phyloP scores from a whole-genome alignment of 2,329 filamentous ascomycete species.

The Sordariomycetes sp. region DNA sequence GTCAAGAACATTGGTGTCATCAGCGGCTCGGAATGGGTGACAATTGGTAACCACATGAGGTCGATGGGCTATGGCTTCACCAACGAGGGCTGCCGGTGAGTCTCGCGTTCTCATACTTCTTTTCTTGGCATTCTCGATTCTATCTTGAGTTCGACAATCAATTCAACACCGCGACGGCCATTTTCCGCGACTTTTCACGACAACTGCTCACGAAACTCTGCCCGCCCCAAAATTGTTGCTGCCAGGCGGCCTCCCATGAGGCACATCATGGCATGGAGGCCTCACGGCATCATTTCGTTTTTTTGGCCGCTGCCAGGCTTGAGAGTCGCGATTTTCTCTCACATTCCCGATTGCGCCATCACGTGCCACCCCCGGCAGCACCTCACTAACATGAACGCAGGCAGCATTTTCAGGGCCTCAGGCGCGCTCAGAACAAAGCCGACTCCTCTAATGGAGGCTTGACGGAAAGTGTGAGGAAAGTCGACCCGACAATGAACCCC shows the following conservation, averaged over 20 bases:
- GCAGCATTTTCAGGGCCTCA: constrained; percentile 52
- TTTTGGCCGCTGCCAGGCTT: not conserved
- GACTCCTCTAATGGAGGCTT: constrained; percentile 28
- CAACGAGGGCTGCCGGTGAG: constrained; percentile 55
- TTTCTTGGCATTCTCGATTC: not conserved
- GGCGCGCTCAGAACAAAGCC: constrained; percentile 43
- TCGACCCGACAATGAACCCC: constrained; percentile 45
- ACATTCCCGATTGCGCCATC: too few relatives aligned
- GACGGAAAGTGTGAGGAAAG: constrained; percentile 24
- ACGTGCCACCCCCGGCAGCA: too few relatives aligned
- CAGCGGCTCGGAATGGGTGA: constrained; percentile 53
- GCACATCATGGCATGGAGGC: not conserved
- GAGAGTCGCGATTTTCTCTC: not conserved
- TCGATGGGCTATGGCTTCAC: constrained; percentile 52
- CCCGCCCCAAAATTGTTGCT: too few relatives aligned
- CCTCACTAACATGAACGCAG: too few relatives aligned
- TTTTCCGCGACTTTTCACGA: too few relatives aligned
- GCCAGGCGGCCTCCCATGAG: not conserved
- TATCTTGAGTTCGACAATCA: not conserved
- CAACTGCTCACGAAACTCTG: not conserved
- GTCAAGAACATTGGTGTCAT: constrained; percentile 56
- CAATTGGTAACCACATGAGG: constrained; percentile 53
- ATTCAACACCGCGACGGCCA: not conserved
- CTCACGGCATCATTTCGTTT: not conserved
- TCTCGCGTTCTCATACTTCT: constrained; percentile 9